phyloP scores from a whole-genome alignment of 352 stramenopile species.

The Blastocystis sp. region DNA sequence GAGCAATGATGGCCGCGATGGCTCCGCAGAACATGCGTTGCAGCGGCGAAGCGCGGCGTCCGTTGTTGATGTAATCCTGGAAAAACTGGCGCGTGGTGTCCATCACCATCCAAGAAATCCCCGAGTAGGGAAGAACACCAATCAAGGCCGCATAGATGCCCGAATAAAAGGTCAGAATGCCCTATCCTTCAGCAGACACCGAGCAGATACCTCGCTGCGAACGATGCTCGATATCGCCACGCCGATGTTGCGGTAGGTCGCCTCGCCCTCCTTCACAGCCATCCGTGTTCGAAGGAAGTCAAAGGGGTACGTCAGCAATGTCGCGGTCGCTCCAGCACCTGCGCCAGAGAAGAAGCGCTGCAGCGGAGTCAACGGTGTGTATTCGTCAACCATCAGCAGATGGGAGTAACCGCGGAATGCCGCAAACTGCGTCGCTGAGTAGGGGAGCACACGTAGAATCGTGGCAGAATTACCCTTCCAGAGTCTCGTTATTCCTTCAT shows the following conservation, averaged over 20 bases:
- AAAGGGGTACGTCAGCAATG: slow-evolving; percentile 75
- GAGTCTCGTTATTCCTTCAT: slow-evolving; percentile 69
- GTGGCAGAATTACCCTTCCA: slow-evolving; percentile 76
- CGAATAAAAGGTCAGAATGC: slow-evolving; percentile 31
- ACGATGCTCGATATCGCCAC: slow-evolving; percentile 50
- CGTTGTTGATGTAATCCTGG: slow-evolving; percentile 64
- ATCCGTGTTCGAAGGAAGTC: slow-evolving; percentile 76
- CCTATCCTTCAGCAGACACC: not conserved
- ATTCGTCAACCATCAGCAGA: not conserved
- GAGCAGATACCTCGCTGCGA: not conserved
- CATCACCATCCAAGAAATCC: slow-evolving; percentile 60
- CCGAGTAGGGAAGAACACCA: slow-evolving; percentile 46
- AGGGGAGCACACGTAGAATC: slow-evolving; percentile 78
- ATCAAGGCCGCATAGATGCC: slow-evolving; percentile 30
- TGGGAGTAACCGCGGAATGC: slow-evolving; percentile 68
- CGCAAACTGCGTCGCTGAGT: slow-evolving; percentile 80
- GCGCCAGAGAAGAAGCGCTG: slow-evolving; percentile 72
- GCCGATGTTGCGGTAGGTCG: slow-evolving; percentile 60
- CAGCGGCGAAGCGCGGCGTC: slow-evolving; percentile 69
- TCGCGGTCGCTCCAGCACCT: slow-evolving; percentile 70
- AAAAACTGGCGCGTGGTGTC: slow-evolving; percentile 54
- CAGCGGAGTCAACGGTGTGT: slow-evolving; percentile 68
- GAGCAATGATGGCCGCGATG: slow-evolving; percentile 74
- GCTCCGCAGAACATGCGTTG: slow-evolving; percentile 75
- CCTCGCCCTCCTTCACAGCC: slow-evolving; percentile 66